Evolutionary conservation across 129 eudicot genomes (phyloP), one percentile per base, ranked within the genome.

Genomic region (Artemisia tridentata): DNA sequence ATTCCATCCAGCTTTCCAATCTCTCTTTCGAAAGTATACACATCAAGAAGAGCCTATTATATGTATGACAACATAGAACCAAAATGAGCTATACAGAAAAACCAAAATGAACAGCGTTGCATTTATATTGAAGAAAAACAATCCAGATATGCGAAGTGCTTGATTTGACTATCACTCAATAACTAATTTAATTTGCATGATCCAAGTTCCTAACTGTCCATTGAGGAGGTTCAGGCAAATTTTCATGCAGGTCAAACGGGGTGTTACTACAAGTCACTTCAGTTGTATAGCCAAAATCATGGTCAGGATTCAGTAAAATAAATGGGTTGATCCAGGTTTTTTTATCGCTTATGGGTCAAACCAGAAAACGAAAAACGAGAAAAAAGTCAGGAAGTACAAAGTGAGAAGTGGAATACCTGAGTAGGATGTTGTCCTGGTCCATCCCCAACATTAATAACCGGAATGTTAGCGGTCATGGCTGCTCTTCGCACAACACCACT

Each of bases 381-480:
- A 31, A 31, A 31, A 31, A 4, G 0, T 31, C 7, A 31, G 38
- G 38, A 31, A 31, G 38, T 38, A 38, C 11, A 38, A 38, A n/a
- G n/a, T 38, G 45, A 7, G 45, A 38, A 38, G 2, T 38, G 27
- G n/a, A 38, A 59, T 60, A 90, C 99, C 87, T 95, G 99, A 75
- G 97, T 87, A 66, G 99, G 99, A 81, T 95, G 99, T 71, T 95
- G 97, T 13, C 99, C 99, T 13, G 97, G 99, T 69, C 99, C 99
- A 81, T 95, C 99, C 48, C 99, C 99, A 6, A 97, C 97, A 86
- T 95, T 95, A 65, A 90, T 95, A 77, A 95, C 76, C 5, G 99
- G 99, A 80, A 95, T 95, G 65, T 71, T 81, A 65, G 99, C 97
- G 41, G 93, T 86, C 27, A 67, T 54, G 46, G 97, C 99, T 29